Conservation (phyloP, 768 basidiomycete genomes). For the Trametes meyenii region DNA sequence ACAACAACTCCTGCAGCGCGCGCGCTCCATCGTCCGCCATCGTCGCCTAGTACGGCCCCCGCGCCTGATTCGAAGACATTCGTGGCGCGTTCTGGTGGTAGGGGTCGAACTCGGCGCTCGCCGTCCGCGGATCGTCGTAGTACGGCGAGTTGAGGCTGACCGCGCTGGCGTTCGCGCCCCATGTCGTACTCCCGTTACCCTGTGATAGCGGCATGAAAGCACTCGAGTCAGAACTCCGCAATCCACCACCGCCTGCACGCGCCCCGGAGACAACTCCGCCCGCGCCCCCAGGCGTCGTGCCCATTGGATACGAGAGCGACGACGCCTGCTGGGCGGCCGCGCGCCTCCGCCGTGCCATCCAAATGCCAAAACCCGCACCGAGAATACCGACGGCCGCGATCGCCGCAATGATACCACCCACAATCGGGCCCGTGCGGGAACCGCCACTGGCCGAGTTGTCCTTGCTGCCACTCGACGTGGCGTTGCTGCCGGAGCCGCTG, state of each 20-base stretch:
- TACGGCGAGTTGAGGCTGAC: conserved; percentile 46
- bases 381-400: conserved; percentile 53
- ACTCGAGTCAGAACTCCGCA: conserved; percentile 62
- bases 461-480: conserved; percentile 22
- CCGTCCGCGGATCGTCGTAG: conserved; percentile 37
- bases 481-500: conserved; percentile 42
- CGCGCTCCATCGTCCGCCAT: neutral
- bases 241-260: conserved; percentile 33
- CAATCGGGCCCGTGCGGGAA: conserved; percentile 46
- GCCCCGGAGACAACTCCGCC: conserved; percentile 27
- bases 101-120: conserved; percentile 42
- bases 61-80: conserved; percentile 29
- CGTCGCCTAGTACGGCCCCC: conserved; percentile 17
- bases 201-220: conserved; percentile 75
- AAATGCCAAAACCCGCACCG: conserved; percentile 57
- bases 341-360: conserved; percentile 53
- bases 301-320: conserved; percentile 44
- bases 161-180: conserved; percentile 54
- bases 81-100: conserved; percentile 36
- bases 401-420: conserved; percentile 56
- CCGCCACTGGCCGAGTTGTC: conserved; percentile 21
- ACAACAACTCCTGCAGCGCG: neutral
- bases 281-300: conserved; percentile 34
- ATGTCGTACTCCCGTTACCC: conserved; percentile 57
- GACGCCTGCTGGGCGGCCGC: conserved; percentile 34